Conservation (phyloP, 768 basidiomycete genomes). For the Leccinum fibrillosum region DNA sequence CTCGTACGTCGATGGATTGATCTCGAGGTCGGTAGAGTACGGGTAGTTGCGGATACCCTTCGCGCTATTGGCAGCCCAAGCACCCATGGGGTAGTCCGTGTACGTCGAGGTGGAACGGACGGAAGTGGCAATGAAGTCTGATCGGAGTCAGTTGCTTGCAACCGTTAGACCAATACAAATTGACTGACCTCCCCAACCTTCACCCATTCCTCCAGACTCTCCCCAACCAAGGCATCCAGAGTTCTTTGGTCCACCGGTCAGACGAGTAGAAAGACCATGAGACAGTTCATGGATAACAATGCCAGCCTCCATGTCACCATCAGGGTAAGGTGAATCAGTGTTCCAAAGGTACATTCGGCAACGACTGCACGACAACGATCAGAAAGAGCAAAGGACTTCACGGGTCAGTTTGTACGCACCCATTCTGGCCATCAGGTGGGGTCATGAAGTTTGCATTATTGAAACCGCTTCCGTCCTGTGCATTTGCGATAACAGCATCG, state of each 20-base stretch:
- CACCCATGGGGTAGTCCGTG: conserved; percentile 86
- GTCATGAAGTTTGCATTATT: conserved; percentile 94
- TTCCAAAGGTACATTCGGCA: conserved; percentile 99
- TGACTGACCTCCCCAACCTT: conserved; percentile 81
- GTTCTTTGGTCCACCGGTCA: conserved; percentile 94
- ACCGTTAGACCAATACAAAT: neutral
- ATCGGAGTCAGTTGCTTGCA: neutral
- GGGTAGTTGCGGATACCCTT: conserved; percentile 83
- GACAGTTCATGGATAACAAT: conserved; percentile 91
- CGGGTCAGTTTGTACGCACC: conserved; percentile 26
- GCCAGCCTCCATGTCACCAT: conserved; percentile 94
- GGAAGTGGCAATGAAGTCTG: conserved; percentile 83
- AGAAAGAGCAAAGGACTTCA: too few relatives aligned
- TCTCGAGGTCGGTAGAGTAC: too few relatives aligned
- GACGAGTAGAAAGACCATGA: conserved; percentile 89
- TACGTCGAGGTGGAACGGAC: conserved; percentile 74
- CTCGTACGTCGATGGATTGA: conserved; percentile 52
- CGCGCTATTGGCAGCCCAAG: conserved; percentile 57
- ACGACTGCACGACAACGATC: conserved; percentile 35
- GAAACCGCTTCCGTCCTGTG: conserved; percentile 92
- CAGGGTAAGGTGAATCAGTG: conserved; percentile 83
- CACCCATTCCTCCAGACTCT: conserved; percentile 96
- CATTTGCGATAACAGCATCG: conserved; percentile 92
- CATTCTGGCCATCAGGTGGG: conserved; percentile 80
- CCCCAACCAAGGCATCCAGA: conserved; percentile 90